Evolutionary conservation across 306 rosid genomes (phyloP).

Genomic region (Dryas alaskensis): DNA sequence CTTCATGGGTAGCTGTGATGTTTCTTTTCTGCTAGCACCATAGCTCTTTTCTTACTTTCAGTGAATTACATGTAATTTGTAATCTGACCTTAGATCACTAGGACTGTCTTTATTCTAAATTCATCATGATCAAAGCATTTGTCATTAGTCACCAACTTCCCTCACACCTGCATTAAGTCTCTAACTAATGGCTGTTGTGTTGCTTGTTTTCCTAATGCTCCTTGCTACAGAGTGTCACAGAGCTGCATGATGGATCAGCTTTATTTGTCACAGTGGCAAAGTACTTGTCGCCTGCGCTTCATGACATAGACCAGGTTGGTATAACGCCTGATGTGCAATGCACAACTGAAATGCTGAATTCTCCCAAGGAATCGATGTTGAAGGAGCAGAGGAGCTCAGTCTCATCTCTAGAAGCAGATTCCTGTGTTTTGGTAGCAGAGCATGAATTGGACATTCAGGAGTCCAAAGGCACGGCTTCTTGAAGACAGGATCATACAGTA

Average conservation of each 20-base stretch:
- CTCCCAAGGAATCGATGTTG: slow-evolving; percentile 39
- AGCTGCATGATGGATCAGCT: slow-evolving; percentile 93
- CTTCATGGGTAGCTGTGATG: not conserved
- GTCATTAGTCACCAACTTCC: not conserved
- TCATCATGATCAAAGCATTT: not conserved
- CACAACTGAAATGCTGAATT: slow-evolving; percentile 73
- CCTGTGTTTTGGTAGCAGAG: slow-evolving; percentile 91
- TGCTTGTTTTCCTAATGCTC: not conserved
- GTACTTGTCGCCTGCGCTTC: slow-evolving; percentile 86
- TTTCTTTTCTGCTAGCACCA: not conserved
- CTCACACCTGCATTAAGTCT: not conserved
- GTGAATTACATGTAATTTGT: not conserved
- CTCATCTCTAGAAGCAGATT: slow-evolving; percentile 79
- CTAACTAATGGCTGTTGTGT: not conserved
- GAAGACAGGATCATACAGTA: slow-evolving; percentile 23
- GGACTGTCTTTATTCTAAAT: not conserved
- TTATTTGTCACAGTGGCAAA: slow-evolving; percentile 89
- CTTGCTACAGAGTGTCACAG: slow-evolving; percentile 74
- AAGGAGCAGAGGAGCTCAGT: slow-evolving; percentile 44
- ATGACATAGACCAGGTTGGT: slow-evolving; percentile 94
- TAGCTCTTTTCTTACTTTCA: not conserved
- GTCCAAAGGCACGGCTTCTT: slow-evolving; percentile 82
- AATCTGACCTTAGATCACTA: not conserved
- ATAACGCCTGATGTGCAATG: slow-evolving; percentile 88
- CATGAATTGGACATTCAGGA: slow-evolving; percentile 76